These are phyloP conservation scores for Ophiorrhiza pumila DNA, from an alignment of 257 asterid genomes.

Conservation along the genomic window DNA sequence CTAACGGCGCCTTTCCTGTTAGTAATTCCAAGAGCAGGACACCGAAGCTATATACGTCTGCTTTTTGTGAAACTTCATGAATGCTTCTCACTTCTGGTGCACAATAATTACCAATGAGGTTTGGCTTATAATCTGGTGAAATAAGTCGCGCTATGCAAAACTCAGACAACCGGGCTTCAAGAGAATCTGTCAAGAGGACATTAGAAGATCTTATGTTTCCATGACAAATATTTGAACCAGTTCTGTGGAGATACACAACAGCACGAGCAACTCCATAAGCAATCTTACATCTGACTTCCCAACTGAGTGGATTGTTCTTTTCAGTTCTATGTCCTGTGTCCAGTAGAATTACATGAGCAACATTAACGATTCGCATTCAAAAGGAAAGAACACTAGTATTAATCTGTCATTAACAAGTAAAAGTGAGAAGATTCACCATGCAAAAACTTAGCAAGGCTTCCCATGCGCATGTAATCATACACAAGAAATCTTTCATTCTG, in stretches of 20 bases:
- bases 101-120: conserved; percentile 16
- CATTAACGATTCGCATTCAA: too few species aligned
- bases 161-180: conserved; percentile 25
- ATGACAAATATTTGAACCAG: conserved; percentile 21
- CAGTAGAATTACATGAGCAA: not conserved
- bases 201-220: conserved; percentile 32
- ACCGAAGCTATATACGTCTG: conserved; percentile 29
- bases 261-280: conserved; percentile 25
- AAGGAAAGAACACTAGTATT: not conserved
- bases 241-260: conserved; percentile 23
- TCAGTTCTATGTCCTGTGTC: conserved; percentile 19
- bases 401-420: not conserved
- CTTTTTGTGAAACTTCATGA: conserved; percentile 21
- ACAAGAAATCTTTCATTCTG: conserved; percentile 21
- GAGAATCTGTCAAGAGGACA: conserved; percentile 22
- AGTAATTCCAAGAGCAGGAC: conserved; percentile 31
- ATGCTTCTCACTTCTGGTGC: conserved; percentile 26
- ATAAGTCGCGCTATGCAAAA: conserved; percentile 14
- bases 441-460: conserved; percentile 29
- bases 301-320: conserved; percentile 12
- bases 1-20: conserved; percentile 26
- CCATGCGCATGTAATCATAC: conserved; percentile 24
- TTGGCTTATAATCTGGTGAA: not conserved
- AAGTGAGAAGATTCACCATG: conserved; percentile 18
- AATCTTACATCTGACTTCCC: conserved; percentile 28